phyloP scores from a whole-genome alignment of 2,329 filamentous ascomycete genomes.

The Ilyonectria robusta region DNA sequence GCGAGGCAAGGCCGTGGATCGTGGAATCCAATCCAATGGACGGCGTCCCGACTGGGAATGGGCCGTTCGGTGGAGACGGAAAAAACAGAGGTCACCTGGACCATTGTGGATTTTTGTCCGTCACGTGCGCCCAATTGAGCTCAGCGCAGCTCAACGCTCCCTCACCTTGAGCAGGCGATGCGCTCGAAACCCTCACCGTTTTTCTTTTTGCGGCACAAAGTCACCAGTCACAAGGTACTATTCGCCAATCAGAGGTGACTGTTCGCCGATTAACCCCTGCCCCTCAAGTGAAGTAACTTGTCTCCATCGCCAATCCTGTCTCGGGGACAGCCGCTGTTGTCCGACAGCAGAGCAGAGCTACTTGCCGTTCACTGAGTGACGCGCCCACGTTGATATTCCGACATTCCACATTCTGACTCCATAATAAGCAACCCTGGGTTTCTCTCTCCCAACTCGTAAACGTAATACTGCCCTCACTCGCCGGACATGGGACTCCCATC shows the following conservation, averaged over 20 bases:
- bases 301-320: not conserved
- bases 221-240: too few species aligned
- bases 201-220: not conserved
- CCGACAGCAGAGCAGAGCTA: not conserved
- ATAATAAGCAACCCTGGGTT: not conserved
- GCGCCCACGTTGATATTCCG: not conserved
- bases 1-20: constrained; percentile 19
- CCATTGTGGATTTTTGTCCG: constrained; percentile 43
- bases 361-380: too few species aligned
- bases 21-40: constrained; percentile 31
- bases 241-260: too few species aligned
- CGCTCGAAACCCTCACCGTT: not conserved
- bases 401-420: not conserved
- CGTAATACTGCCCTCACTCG: not conserved
- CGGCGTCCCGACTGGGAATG: constrained; percentile 36
- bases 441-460: not conserved
- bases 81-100: constrained; percentile 45
- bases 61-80: constrained; percentile 45
- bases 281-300: too few species aligned
- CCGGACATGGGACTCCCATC: not conserved
- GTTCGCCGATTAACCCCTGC: too few species aligned
- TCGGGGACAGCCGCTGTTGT: not conserved
- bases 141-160: not conserved
- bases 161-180: not conserved
- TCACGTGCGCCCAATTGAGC: constrained; percentile 38